These are phyloP conservation scores for Malassezia sympodialis DNA, from an alignment of 1,284 basidiomycete genomes.

Conservation along the genomic window DNA sequence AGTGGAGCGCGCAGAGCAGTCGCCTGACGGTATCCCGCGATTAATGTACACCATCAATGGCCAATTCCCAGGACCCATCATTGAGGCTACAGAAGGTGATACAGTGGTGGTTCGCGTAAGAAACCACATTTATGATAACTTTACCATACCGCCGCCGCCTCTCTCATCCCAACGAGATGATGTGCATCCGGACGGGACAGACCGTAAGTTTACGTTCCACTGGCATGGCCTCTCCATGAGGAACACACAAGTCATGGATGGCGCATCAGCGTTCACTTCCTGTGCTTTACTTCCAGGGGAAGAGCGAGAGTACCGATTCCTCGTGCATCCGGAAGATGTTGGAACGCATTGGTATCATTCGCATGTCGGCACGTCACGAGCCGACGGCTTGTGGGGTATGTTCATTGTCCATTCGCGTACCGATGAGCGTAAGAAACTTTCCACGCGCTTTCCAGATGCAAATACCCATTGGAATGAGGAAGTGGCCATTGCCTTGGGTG, in stretches of 20 bases:
- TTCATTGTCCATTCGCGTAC: slow-evolving; percentile 41
- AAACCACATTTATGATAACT: slow-evolving; percentile 25
- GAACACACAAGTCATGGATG: slow-evolving; percentile 36
- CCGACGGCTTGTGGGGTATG: slow-evolving; percentile 39
- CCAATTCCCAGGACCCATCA: slow-evolving; percentile 31
- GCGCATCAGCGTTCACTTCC: slow-evolving; percentile 39
- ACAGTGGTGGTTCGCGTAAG: slow-evolving; percentile 31
- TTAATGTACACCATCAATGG: slow-evolving; percentile 36
- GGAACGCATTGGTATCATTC: slow-evolving; percentile 52
- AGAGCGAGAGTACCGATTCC: slow-evolving; percentile 26
- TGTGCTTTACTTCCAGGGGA: slow-evolving; percentile 39
- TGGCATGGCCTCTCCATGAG: slow-evolving; percentile 46
- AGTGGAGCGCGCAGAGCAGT: slow-evolving; percentile 21
- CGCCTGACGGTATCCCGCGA: slow-evolving; percentile 32
- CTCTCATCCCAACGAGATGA: slow-evolving; percentile 2
- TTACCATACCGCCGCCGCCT: slow-evolving; percentile 18
- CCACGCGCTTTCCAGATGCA: not conserved
- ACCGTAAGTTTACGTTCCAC: slow-evolving; percentile 22
- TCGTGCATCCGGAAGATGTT: slow-evolving; percentile 30
- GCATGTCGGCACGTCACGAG: slow-evolving; percentile 35
- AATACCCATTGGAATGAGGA: slow-evolving; percentile 32
- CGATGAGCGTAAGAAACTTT: slow-evolving; percentile 27
- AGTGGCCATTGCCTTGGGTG: slow-evolving; percentile 28
- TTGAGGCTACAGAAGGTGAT: slow-evolving; percentile 41
- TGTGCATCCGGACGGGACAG: slow-evolving; percentile 8